Conservation (phyloP, 345 rosid species). For the Cardamine resedifolia region DNA sequence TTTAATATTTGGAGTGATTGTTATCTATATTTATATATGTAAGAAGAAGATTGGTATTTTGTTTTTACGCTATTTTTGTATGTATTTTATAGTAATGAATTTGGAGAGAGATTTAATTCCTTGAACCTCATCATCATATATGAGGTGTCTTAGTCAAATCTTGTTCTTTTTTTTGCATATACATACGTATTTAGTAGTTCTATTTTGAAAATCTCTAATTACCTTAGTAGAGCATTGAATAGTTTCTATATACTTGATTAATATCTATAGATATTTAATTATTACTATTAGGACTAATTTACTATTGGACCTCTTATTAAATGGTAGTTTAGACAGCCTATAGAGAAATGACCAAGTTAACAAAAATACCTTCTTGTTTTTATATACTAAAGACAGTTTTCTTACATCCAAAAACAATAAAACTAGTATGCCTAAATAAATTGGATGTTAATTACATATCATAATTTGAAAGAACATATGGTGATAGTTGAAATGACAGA, state of each 20-base stretch:
- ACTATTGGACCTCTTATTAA: constrained; percentile 9
- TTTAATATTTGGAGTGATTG: background rate
- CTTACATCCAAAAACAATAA: background rate
- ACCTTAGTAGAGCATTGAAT: constrained; percentile 20
- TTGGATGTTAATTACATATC: background rate
- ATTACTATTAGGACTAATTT: constrained; percentile 6
- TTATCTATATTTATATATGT: background rate
- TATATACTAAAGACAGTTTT: background rate
- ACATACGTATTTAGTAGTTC: background rate
- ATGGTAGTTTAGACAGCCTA: constrained; percentile 8
- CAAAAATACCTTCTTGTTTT: background rate
- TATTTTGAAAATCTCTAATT: constrained; percentile 20
- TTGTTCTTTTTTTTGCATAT: too few species aligned
- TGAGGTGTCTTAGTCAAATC: background rate
- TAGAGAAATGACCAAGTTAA: too few species aligned
- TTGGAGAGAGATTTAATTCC: constrained; percentile 8
- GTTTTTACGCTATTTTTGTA: background rate
- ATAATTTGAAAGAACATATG: too few species aligned
- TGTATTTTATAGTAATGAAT: constrained; percentile 27
- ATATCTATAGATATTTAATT: constrained; percentile 8
- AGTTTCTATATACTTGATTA: constrained; percentile 18
- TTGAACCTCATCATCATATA: constrained; percentile 7
- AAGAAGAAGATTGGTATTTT: background rate
- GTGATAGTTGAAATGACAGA: too few species aligned
- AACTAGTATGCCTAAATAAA: background rate